Base-by-base conservation (phyloP, 495 filamentous ascomycete species). In the Apodospora peruviana region DNA sequence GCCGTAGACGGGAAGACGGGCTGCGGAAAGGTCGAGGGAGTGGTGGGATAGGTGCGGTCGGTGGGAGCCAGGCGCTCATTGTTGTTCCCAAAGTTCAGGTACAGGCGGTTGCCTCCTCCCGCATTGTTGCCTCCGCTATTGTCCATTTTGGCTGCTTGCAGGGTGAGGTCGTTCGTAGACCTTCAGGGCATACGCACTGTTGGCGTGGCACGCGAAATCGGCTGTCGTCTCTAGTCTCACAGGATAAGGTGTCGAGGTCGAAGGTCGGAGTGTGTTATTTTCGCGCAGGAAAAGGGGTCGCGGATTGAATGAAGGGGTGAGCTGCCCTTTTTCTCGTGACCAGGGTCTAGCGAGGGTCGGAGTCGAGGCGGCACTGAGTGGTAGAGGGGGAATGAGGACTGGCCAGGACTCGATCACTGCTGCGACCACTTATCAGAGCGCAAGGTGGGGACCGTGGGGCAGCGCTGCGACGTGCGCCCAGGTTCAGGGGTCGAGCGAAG, bases 1-100 rank as follows among this genome's bases (percentile, higher is more conserved):
- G 55, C 38, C 5, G 32, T 45, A 24, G 63, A 56, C 42, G 66
- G 71, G 66, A 80, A 83, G 61, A 94, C 83, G 23, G 90, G 90
- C 68, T 96, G 90, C 10, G 91, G 91, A 59, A 96, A 96, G 42
- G 91, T 93, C 52, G 90, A 96, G 46, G 93, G 91, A 16, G 93
- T 98, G 40, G 93, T 95, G 61, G 93, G 94, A 79, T 91, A 98
- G 49, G 86, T 82, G 68, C 88, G 87, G 66, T 83, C 86, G 67
- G 81, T 81, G 47, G 79, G 68, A 43, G 78, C 73, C 37, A 83
- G 79, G 59, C 82, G 81, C 56, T 79, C 78, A 56, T 83, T 82
- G 61, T 83, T 82, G 57, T 70, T 81, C 53, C 70, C 73, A 62
- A 89, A 86, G 67, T 90, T 90, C 53, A 90, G 74, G 60, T 83